Evolutionary conservation across 164 flowering plant genomes (phyloP).

Genomic region (Stephania yunnanensis): DNA sequence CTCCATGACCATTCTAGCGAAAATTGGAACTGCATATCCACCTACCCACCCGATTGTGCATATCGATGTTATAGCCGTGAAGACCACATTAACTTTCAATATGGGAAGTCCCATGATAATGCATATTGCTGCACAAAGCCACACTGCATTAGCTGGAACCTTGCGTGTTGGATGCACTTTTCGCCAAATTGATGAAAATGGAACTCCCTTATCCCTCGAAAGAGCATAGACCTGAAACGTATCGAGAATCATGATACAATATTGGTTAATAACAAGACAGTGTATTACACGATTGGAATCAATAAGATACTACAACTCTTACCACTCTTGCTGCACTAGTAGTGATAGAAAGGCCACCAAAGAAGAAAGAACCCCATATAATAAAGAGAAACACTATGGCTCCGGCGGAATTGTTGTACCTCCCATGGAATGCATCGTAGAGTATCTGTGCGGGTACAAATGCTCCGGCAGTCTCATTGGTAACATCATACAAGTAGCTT

Average conservation of each 20-base stretch:
- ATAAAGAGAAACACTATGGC: slow-evolving; percentile 51
- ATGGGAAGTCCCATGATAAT: slow-evolving; percentile 71
- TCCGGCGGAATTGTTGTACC: slow-evolving; percentile 46
- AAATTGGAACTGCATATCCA: slow-evolving; percentile 70
- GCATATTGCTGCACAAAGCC: slow-evolving; percentile 73
- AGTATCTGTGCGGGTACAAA: slow-evolving; percentile 75
- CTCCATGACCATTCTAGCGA: slow-evolving; percentile 61
- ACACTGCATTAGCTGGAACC: slow-evolving; percentile 72
- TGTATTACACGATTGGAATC: neutral
- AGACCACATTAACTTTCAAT: slow-evolving; percentile 54
- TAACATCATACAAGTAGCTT: slow-evolving; percentile 43
- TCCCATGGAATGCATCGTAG: slow-evolving; percentile 66
- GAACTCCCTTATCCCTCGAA: slow-evolving; percentile 63
- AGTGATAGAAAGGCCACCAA: slow-evolving; percentile 70
- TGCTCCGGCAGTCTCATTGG: slow-evolving; percentile 61
- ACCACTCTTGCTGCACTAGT: slow-evolving; percentile 57
- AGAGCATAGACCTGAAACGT: slow-evolving; percentile 56
- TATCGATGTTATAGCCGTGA: slow-evolving; percentile 64
- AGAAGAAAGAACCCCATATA: slow-evolving; percentile 83
- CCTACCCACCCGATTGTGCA: slow-evolving; percentile 82
- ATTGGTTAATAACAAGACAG: neutral
- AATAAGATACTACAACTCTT: neutral
- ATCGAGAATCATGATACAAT: neutral
- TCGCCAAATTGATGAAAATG: slow-evolving; percentile 59
- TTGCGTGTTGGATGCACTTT: slow-evolving; percentile 60